Conservation (phyloP, 768 basidiomycete genomes). For the Astraeus odoratus region DNA sequence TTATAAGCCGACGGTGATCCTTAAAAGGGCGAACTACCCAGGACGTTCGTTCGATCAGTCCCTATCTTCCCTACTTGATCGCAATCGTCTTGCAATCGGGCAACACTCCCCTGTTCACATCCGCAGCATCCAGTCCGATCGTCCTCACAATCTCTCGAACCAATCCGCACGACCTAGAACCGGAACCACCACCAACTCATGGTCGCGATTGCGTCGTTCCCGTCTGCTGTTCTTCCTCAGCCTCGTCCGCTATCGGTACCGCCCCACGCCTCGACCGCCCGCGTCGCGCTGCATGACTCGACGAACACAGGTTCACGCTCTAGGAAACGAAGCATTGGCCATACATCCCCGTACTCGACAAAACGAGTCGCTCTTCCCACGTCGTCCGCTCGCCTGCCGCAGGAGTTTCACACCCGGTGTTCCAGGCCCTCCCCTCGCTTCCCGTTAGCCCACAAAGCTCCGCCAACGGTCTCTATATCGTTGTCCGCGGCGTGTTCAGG, state of each 20-base stretch:
- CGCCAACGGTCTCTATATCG: constrained; percentile 33
- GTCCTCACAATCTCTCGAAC: constrained; percentile 6
- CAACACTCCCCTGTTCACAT: constrained; percentile 4
- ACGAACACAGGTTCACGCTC: constrained; percentile 15
- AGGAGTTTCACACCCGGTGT: constrained; percentile 3
- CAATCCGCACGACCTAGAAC: constrained; percentile 6
- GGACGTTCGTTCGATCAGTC: constrained; percentile 22
- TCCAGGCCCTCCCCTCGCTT: constrained; percentile 13
- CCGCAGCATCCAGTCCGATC: constrained; percentile 6
- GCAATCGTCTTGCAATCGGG: constrained; percentile 12
- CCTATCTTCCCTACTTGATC: constrained; percentile 14
- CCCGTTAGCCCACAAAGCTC: constrained; percentile 25
- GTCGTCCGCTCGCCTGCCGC: constrained; percentile 13
- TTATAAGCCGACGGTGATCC: constrained; percentile 5
- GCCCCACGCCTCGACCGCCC: constrained; percentile 4
- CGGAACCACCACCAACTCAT: constrained; percentile 15
- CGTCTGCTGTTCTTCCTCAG: not conserved
- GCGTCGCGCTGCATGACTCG: constrained; percentile 19
- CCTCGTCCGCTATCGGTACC: not conserved
- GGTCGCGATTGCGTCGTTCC: constrained; percentile 2
- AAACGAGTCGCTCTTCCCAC: constrained; percentile 13
- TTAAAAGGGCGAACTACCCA: constrained; percentile 19
- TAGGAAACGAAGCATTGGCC: not conserved
- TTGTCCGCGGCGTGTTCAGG: constrained; percentile 28
- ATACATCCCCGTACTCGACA: not conserved